These are phyloP conservation scores for Trichoderma sp. DNA, from an alignment of 2,329 filamentous ascomycete genomes.

Conservation along the genomic window DNA sequence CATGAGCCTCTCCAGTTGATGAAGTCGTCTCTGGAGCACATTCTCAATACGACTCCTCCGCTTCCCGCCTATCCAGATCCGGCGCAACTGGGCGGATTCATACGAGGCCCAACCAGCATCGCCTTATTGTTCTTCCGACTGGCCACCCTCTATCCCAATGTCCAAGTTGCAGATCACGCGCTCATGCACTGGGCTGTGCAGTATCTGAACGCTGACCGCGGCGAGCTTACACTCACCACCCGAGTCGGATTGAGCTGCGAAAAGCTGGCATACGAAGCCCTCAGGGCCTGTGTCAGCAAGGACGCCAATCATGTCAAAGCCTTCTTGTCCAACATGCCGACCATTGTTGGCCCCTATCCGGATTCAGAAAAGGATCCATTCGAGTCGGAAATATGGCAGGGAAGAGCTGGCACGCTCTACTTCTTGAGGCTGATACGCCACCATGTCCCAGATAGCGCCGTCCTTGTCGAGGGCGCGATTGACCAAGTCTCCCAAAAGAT, in stretches of 20 bases:
- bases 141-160: slow-evolving; percentile 41
- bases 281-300: slow-evolving; percentile 42
- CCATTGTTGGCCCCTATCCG: slow-evolving; percentile 31
- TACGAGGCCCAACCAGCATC: slow-evolving; percentile 53
- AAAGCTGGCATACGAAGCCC: slow-evolving; percentile 44
- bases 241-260: slow-evolving; percentile 52
- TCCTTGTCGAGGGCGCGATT: slow-evolving; percentile 52
- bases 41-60: slow-evolving; percentile 38
- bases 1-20: slow-evolving; percentile 32
- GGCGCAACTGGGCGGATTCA: slow-evolving; percentile 45
- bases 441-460: slow-evolving; percentile 49
- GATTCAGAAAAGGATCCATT: slow-evolving; percentile 36
- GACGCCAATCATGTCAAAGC: slow-evolving; percentile 37
- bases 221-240: slow-evolving; percentile 36
- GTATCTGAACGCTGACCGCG: slow-evolving; percentile 44
- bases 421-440: slow-evolving; percentile 61
- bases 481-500: slow-evolving; percentile 58
- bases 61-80: slow-evolving; percentile 32
- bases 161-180: slow-evolving; percentile 41
- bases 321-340: slow-evolving; percentile 40
- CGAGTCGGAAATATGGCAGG: slow-evolving; percentile 62
- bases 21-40: slow-evolving; percentile 35
- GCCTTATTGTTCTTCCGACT: slow-evolving; percentile 54
- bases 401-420: slow-evolving; percentile 66
- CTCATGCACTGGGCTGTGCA: slow-evolving; percentile 44